phyloP scores from a whole-genome alignment of 352 stramenopile species.

The Pythium plurisporium region DNA sequence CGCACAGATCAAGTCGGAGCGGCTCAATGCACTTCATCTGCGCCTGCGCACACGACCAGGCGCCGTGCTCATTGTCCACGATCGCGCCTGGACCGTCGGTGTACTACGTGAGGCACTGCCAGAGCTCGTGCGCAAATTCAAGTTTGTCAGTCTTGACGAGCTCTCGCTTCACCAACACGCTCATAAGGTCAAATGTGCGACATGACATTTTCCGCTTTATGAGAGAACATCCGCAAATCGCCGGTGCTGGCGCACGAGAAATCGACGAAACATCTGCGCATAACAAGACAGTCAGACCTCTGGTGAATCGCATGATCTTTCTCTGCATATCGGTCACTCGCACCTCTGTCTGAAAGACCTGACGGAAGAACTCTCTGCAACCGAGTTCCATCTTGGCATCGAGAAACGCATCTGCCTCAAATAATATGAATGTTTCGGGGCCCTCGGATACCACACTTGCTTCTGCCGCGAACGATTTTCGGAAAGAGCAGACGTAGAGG shows the following conservation, averaged over 20 bases:
- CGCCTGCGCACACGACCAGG: slow-evolving; percentile 49
- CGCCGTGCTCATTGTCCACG: slow-evolving; percentile 82
- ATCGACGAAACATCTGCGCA: slow-evolving; percentile 52
- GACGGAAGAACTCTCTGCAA: slow-evolving; percentile 75
- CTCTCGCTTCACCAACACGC: slow-evolving; percentile 28
- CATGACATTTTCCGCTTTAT: background rate
- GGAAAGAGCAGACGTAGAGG: slow-evolving; percentile 61
- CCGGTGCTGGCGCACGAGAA: slow-evolving; percentile 43
- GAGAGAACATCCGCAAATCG: slow-evolving; percentile 26
- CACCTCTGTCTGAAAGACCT: slow-evolving; percentile 71
- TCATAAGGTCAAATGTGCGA: slow-evolving; percentile 17
- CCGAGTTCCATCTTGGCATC: slow-evolving; percentile 62
- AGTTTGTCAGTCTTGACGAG: slow-evolving; percentile 69
- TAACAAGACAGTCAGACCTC: background rate
- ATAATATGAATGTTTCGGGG: slow-evolving; percentile 38
- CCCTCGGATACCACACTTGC: background rate
- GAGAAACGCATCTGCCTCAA: slow-evolving; percentile 59
- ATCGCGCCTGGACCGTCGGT: slow-evolving; percentile 74
- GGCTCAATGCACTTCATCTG: slow-evolving; percentile 62
- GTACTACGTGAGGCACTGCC: slow-evolving; percentile 61
- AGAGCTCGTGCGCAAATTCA: slow-evolving; percentile 42
- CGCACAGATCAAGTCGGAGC: slow-evolving; percentile 72
- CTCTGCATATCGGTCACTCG: background rate
- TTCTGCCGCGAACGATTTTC: slow-evolving; percentile 26
- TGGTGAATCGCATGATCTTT: background rate